Evolutionary conservation across 2,329 filamentous ascomycete genomes (phyloP), one percentile per base, ranked within the genome.

Genomic region (Mycogone perniciosa): DNA sequence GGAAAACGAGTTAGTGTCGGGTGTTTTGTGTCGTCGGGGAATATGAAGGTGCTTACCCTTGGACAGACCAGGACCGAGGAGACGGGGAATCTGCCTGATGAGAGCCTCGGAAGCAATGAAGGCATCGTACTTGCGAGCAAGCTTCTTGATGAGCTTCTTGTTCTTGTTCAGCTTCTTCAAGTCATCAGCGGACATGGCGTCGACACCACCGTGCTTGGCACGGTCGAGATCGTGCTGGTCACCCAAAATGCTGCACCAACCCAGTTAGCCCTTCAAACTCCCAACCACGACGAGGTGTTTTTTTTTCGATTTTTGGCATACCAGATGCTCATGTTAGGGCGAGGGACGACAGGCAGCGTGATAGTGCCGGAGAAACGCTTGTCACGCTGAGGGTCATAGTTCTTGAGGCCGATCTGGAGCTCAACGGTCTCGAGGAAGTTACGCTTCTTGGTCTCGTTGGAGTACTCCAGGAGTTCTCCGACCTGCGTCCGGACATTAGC

Each of bases 151-250:
- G 70, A 97, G 86, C 88, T 99, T 99, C 89, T 99, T 97, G 89
- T 99, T 99, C 89, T 99, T 99, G 88, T 99, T 99, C 65, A 99
- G 89, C 88, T 99, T 99, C 89, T 99, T 99, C 79, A 99, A 80
- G 77, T 99, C 93, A 69, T 99, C 93, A 62, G 89, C 77, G 69
- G 89, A 95, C 93, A 97, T 97, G 79, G 92, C 90, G 72, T 99
- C 93, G 65, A 97, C 84, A 74, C 90, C 92, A 70, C 90, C 88
- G 83, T 99, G 93, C 86, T 99, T 99, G 72, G 93, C 92, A 84
- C 93, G 91, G 76, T 99, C 93, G 72, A 99, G 95, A 84, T 99
- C 93, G 83, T 97, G 92, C 86, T 82, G 80, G 76, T 83, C 80
- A 79, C 80, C 80, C 54, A 83, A 74, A 66, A 83, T 83, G 78